Conservation (phyloP, 208 protist genomes). For the Wallacemonas sp. region DNA sequence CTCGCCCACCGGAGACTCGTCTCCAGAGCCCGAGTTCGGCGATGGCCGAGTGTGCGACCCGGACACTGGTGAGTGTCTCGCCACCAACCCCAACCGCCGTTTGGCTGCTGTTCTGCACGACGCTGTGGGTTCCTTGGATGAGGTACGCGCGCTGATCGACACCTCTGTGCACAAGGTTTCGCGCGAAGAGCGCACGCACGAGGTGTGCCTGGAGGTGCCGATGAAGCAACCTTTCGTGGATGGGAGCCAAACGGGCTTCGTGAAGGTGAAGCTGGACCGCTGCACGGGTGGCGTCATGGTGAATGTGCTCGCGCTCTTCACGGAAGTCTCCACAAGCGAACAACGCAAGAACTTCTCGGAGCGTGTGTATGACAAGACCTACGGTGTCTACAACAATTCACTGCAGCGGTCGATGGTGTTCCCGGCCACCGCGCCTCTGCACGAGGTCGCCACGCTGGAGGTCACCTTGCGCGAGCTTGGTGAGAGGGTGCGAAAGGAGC, state of each 20-base stretch:
- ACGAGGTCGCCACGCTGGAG: neutral
- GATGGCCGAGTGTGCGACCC: neutral
- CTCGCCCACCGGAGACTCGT: slow-evolving; percentile 1
- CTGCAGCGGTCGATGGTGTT: slow-evolving; percentile 3
- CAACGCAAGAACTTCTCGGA: slow-evolving; percentile 54
- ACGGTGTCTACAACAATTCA: slow-evolving; percentile 1
- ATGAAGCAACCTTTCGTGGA: slow-evolving; percentile 33
- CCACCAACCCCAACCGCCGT: neutral
- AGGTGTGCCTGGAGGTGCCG: neutral
- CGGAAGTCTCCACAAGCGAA: slow-evolving; percentile 23
- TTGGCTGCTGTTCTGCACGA: neutral
- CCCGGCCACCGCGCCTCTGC: neutral
- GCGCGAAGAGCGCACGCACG: neutral
- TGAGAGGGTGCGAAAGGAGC: neutral
- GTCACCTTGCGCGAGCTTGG: neutral
- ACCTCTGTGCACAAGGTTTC: neutral
- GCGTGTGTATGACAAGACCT: slow-evolving; percentile 25
- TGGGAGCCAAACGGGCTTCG: slow-evolving; percentile 20
- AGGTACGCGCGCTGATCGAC: neutral
- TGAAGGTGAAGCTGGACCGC: slow-evolving; percentile 32
- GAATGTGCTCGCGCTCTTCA: slow-evolving; percentile 39
- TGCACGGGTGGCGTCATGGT: slow-evolving; percentile 19
- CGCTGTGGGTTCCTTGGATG: neutral
- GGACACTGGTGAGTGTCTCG: slow-evolving; percentile 7
- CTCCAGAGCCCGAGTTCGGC: neutral